Evolutionary conservation across 169 alveolate species (phyloP).

Genomic region (Perkinsus chesapeaki): DNA sequence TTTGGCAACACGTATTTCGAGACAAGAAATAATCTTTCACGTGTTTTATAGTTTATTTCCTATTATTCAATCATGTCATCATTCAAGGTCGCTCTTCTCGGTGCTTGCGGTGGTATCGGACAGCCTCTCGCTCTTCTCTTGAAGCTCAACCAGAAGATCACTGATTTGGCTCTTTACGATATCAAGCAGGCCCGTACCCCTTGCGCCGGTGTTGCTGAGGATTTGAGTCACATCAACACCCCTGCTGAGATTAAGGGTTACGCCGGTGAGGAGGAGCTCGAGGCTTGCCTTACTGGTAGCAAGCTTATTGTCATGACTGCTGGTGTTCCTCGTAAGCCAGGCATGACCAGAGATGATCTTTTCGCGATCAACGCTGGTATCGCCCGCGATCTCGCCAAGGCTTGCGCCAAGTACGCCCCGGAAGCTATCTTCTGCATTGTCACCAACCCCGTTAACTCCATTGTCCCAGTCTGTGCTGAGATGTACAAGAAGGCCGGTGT

Average conservation of each 20-base stretch:
- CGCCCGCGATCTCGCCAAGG: conserved; percentile 35
- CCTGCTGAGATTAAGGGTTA: neutral
- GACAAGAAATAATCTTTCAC: too few species aligned
- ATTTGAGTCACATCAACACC: neutral
- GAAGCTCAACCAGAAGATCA: neutral
- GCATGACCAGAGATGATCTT: conserved; percentile 46
- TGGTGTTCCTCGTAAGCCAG: conserved; percentile 46
- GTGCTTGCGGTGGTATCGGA: conserved; percentile 13
- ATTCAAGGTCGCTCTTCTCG: conserved; percentile 22
- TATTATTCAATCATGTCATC: neutral
- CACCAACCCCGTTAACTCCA: conserved; percentile 45
- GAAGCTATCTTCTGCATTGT: conserved; percentile 39
- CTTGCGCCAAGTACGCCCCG: conserved; percentile 36
- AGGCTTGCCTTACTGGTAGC: conserved; percentile 36
- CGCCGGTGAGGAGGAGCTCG: neutral
- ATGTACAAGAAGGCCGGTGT: conserved; percentile 33
- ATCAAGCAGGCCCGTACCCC: conserved; percentile 19
- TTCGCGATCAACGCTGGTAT: conserved; percentile 37
- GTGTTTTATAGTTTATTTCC: neutral
- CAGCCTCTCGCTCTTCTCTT: conserved; percentile 10
- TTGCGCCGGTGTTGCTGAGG: conserved; percentile 6
- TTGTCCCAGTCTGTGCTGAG: conserved; percentile 18
- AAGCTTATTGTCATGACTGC: conserved; percentile 42
- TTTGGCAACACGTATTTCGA: too few species aligned
- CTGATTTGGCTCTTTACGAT: neutral